These are phyloP conservation scores for Prototheca cutis DNA, from an alignment of 163 green algal species.

Conservation along the genomic window DNA sequence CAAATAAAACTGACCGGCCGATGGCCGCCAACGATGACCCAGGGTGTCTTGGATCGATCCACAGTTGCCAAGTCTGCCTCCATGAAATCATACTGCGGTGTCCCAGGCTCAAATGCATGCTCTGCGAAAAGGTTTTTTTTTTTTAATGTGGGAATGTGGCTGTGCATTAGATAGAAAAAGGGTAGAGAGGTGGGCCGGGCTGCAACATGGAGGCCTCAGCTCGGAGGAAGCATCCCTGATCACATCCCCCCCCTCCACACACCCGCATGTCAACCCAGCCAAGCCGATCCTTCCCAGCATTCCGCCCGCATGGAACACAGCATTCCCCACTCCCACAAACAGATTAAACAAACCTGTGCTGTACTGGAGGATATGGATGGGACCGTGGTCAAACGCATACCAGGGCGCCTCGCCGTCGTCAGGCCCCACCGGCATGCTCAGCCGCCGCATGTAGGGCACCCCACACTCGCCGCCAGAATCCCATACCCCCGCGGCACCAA, in stretches of 20 bases:
- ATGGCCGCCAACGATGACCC: constrained; percentile 53
- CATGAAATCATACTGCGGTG: constrained; percentile 43
- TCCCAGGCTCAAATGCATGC: constrained; percentile 55
- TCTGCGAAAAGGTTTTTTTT: no score
- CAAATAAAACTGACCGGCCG: constrained; percentile 9
- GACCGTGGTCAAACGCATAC: constrained; percentile 50
- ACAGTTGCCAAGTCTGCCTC: constrained; percentile 35
- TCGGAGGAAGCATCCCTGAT: no score
- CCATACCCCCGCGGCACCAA: neutral
- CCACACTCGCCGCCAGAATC: constrained; percentile 18
- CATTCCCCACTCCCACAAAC: no score
- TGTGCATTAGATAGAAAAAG: no score
- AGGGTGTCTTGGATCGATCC: constrained; percentile 52
- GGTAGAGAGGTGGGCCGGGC: no score
- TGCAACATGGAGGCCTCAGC: no score
- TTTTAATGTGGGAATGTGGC: no score
- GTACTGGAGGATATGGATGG: constrained; percentile 66
- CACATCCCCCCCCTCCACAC: no score
- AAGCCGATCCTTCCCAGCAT: neutral
- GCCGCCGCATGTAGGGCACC: constrained; percentile 20
- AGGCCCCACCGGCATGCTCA: constrained; percentile 12
- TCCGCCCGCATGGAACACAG: no score
- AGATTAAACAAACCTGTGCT: constrained; percentile 42
- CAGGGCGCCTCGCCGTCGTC: constrained; percentile 45
- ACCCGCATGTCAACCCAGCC: no score